Conservation (phyloP, 2,329 filamentous ascomycete genomes). For the Hirsutella thompsonii region DNA sequence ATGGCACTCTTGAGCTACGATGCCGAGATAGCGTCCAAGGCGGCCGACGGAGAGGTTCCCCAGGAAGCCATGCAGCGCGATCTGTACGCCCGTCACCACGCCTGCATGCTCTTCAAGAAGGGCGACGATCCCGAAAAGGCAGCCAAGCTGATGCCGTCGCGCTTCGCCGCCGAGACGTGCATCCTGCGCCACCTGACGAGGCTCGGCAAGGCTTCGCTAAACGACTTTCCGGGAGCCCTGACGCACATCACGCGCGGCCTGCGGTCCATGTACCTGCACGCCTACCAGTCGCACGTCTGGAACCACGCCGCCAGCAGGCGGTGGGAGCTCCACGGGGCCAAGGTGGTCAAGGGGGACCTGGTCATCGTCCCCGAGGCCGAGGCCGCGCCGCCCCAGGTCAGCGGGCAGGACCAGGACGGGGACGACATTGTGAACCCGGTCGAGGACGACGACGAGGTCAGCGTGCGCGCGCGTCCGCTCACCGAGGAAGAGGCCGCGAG, state of each 20-base stretch:
- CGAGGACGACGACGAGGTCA: conserved; percentile 28
- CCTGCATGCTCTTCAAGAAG: conserved; percentile 60
- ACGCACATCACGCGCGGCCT: conserved; percentile 69
- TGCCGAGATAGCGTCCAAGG: conserved; percentile 39
- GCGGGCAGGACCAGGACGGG: conserved; percentile 50
- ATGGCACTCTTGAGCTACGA: conserved; percentile 65
- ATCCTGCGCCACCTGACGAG: conserved; percentile 66
- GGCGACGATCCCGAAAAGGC: conserved; percentile 47
- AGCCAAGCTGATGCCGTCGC: conserved; percentile 57
- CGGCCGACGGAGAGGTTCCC: conserved; percentile 22
- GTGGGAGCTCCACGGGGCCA: conserved; percentile 60
- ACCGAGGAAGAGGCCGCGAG: conserved; percentile 65
- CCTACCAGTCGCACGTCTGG: conserved; percentile 92
- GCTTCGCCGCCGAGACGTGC: conserved; percentile 67
- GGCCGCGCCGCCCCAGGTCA: conserved; percentile 15
- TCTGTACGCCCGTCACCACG: conserved; percentile 66
- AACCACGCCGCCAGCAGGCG: conserved; percentile 74
- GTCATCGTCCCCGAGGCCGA: conserved; percentile 44
- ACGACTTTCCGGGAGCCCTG: conserved; percentile 72
- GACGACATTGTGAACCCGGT: conserved; percentile 28
- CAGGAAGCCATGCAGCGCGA: conserved; percentile 51
- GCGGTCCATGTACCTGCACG: conserved; percentile 90
- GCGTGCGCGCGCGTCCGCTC: conserved; percentile 53
- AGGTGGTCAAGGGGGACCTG: conserved; percentile 75
- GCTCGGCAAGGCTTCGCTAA: conserved; percentile 29